Conservation (phyloP, 768 basidiomycete species). For the Rhizopogon vesiculosus region DNA sequence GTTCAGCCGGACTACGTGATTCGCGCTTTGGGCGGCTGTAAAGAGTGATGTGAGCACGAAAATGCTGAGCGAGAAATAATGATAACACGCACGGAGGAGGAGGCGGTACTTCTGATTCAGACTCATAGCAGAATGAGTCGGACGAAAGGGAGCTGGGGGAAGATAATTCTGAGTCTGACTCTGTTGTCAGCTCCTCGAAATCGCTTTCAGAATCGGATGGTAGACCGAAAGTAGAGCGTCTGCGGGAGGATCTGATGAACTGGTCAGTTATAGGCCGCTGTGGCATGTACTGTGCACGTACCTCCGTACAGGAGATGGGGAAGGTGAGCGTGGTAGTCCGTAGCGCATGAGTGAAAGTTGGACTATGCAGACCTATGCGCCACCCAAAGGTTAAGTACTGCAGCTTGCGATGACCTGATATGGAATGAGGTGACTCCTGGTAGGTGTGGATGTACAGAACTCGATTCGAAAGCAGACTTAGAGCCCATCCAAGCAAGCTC, state of each 20-base stretch:
- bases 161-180: slow-evolving; percentile 27
- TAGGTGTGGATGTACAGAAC: not conserved
- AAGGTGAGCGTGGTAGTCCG: slow-evolving; percentile 46
- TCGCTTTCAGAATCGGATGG: slow-evolving; percentile 43
- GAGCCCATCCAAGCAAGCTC: too few relatives aligned
- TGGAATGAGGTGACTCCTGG: not conserved
- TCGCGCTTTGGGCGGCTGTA: slow-evolving; percentile 16
- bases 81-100: slow-evolving; percentile 29
- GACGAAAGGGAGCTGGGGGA: slow-evolving; percentile 25
- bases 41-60: not conserved
- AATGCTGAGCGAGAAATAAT: not conserved
- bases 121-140: slow-evolving; percentile 37
- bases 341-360: slow-evolving; percentile 40
- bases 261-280: slow-evolving; percentile 5
- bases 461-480: not conserved
- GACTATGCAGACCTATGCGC: not conserved
- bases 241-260: slow-evolving; percentile 15
- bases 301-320: slow-evolving; percentile 45
- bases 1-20: slow-evolving; percentile 25
- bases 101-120: slow-evolving; percentile 36
- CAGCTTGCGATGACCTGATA: not conserved
- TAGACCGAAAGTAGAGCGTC: slow-evolving; percentile 49
- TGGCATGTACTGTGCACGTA: slow-evolving; percentile 13
- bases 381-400: not conserved
- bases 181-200: slow-evolving; percentile 28